Evolutionary conservation across 129 eudicot species (phyloP).

Genomic region (Saposhnikovia divaricata): DNA sequence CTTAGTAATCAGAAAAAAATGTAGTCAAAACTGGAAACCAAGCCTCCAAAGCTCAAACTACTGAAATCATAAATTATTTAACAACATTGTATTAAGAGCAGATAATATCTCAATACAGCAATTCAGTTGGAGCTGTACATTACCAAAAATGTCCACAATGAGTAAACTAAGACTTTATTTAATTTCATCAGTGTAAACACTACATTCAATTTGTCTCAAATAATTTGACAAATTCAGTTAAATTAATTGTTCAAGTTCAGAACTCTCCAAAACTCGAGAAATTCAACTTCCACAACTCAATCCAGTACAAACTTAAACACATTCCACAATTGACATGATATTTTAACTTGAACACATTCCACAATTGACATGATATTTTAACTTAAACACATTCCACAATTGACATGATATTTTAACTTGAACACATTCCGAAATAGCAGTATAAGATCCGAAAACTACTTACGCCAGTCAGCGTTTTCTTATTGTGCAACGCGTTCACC

Average conservation of each 20-base stretch:
- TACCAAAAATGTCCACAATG: not conserved
- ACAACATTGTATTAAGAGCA: not conserved
- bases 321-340: not conserved
- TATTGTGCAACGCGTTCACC: conserved; percentile 70
- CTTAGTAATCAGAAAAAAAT: not conserved
- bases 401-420: not conserved
- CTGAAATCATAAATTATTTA: not conserved
- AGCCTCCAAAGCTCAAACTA: not conserved
- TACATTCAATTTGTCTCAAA: not conserved
- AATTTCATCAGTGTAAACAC: not conserved
- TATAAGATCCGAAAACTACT: conserved; percentile 31
- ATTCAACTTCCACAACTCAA: not conserved
- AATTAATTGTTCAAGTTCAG: not conserved
- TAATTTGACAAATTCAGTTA: not conserved
- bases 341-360: not conserved
- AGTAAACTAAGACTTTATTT: not conserved
- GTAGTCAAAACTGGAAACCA: not conserved
- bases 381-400: no score
- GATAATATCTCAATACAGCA: not conserved
- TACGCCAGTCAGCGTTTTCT: conserved; percentile 88
- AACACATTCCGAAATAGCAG: not conserved
- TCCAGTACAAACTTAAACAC: not conserved
- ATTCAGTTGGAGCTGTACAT: not conserved
- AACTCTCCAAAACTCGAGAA: not conserved
- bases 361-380: not conserved